phyloP scores from a whole-genome alignment of 2,329 filamentous ascomycete genomes.

The Rhinocladiella mackenziei region DNA sequence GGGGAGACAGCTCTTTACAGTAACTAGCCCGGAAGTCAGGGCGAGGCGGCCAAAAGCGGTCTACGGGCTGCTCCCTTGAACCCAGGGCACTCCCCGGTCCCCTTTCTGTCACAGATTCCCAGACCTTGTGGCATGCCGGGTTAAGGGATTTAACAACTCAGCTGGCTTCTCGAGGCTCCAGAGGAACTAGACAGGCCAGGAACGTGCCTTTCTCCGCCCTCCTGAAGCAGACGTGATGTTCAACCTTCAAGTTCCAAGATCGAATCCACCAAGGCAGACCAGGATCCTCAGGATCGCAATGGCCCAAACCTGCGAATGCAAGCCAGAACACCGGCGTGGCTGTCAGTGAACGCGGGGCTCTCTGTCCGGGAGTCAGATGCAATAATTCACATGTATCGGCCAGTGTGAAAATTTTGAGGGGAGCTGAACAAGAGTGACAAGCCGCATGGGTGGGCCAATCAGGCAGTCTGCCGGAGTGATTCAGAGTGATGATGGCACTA shows the following conservation, averaged over 20 bases:
- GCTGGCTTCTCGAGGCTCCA: not conserved
- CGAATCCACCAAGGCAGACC: not conserved
- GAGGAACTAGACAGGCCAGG: slow-evolving; percentile 7
- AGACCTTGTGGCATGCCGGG: not conserved
- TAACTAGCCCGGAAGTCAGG: too few relatives aligned
- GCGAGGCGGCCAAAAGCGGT: too few relatives aligned
- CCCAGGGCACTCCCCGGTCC: too few relatives aligned
- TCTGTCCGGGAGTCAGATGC: slow-evolving; percentile 1
- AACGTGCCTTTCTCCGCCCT: slow-evolving; percentile 13
- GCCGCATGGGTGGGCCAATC: slow-evolving; percentile 4
- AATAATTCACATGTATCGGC: slow-evolving; percentile 1
- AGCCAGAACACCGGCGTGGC: slow-evolving; percentile 1
- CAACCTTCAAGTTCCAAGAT: too few relatives aligned
- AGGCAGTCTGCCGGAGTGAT: not conserved
- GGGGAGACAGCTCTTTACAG: too few relatives aligned
- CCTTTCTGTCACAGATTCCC: not conserved
- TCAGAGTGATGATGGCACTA: slow-evolving; percentile 16
- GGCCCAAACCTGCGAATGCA: not conserved
- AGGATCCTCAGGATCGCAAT: not conserved
- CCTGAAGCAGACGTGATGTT: too few relatives aligned
- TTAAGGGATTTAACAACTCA: not conserved
- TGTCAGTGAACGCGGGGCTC: slow-evolving; percentile 5
- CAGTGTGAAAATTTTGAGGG: not conserved
- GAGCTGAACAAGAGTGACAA: slow-evolving; percentile 8
- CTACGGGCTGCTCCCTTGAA: too few relatives aligned